Evolutionary conservation across 1,284 basidiomycete genomes (phyloP), one percentile per base, ranked within the genome.

Genomic region (Polyporus tsugae): DNA sequence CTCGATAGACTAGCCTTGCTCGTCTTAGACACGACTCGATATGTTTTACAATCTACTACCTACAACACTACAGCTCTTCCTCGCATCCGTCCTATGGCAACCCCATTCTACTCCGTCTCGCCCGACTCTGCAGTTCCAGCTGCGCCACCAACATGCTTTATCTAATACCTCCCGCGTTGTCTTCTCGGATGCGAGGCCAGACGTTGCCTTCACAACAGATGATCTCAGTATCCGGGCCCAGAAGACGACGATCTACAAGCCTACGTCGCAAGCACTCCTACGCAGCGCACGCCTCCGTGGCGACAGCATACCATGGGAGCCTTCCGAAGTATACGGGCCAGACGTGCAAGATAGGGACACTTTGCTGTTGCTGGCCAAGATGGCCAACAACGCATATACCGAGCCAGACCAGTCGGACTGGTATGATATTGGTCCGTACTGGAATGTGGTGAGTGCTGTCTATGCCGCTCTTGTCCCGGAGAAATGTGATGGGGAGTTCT

Each of bases 371-470:
- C 85, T 99, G 41, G 97, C 96, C 15, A 98, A 95, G 87, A 98
- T 99, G 95, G 89, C 95, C n/a, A 93, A 90, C 73, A 95, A 98
- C 77, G 96, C 97, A 36, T 81, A 92, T 29, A 77, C 83, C 1
- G 71, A 71, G 53, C 86, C 86, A 0, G 82, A 83, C 13, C 87
- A 90, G 64, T 77, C 81, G 13, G 87, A 82, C 15, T 98, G 96
- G 96, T 97, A 94, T 78, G 90, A 94, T 57, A 77, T 96, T 25
- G 85, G 82, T 1, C 82, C 83, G 0, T 79, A 86, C 2, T 96
- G 91, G 91, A 89, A 88, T 74, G 79, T 77, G 35, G 92, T 93
- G 72, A 77, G 86, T 81, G 46, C 64, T 2, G 6, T 4, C 9
- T 19, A n/a, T 73, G 17, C 44, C n/a, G n/a, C 22, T 11, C 22